Conservation (phyloP, 2,329 filamentous ascomycete species). For the Botrytis byssoidea region DNA sequence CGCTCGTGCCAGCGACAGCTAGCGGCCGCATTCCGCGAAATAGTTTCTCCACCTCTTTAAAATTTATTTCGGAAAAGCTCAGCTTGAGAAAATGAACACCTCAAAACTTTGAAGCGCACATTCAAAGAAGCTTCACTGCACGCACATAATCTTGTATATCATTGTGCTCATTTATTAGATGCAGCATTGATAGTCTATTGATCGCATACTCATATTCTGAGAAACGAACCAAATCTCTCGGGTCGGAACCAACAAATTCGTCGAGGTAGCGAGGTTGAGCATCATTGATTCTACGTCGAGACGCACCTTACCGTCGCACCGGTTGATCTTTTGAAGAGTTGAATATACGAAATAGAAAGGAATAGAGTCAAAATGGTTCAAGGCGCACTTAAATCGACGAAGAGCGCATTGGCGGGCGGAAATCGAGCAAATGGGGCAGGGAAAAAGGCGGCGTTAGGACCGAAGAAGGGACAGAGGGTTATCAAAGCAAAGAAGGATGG, state of each 20-base stretch:
- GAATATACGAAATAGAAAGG: not conserved
- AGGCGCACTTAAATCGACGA: conserved; percentile 38
- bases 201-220: not conserved
- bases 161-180: not conserved
- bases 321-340: not conserved
- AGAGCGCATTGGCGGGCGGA: conserved; percentile 21
- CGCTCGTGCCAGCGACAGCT: not conserved
- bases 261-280: not conserved
- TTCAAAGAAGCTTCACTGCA: not conserved
- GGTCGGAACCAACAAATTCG: not conserved
- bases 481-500: conserved; percentile 66
- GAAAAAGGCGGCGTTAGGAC: conserved; percentile 44
- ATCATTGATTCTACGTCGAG: not conserved
- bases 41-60: conserved; percentile 11
- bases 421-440: conserved; percentile 13
- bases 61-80: not conserved
- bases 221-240: not conserved
- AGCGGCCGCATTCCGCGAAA: conserved; percentile 12
- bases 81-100: not conserved
- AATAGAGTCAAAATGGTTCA: conserved; percentile 34
- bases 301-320: too few species aligned
- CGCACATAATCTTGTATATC: not conserved
- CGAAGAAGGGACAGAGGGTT: conserved; percentile 57
- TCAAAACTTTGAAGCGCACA: not conserved
- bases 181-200: not conserved